Evolutionary conservation across 2,329 filamentous ascomycete species (phyloP), one percentile per base, ranked within the genome.

Genomic region (Trichophyton schoenleinii): DNA sequence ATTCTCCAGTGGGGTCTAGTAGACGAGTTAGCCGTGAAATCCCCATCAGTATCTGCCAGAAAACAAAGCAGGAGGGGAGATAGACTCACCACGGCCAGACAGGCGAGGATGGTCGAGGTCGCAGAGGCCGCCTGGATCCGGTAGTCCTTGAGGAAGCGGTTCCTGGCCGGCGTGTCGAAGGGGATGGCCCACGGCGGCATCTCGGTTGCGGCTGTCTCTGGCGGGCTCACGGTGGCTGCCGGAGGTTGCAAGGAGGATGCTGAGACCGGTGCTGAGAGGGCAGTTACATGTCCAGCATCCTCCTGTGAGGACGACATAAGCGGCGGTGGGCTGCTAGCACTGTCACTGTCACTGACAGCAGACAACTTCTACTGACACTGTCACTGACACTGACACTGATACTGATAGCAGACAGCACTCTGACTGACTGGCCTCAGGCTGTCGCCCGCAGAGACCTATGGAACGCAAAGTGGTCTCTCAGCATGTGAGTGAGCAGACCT

Each of bases 391-490:
- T 28, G 25, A 25, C 25, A 25, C 25, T 25, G 25, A 25, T 5
- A 25, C 25, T 25, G 25, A 28, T 28, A 28, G 25, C 25, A 28
- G 25, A 28, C 25, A 28, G 25, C 25, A 28, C 25, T 18, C 18
- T 18, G 18, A 28, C 22, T 13, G 46, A 11, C 38, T 36, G 59
- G 31, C 18, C 36, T 46, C 61, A 59, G 60, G 62, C 62, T 62
- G 65, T 69, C 73, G 73, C 74, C 73, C 74, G 74, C 72, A 73
- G 75, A 75, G 75, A 72, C 75, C 73, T 72, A 78, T 78, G 76
- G 76, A 78, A 79, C 75, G 77, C 77, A 77, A 77, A 77, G 72
- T 74, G 74, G 75, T 73, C 76, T 77, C 77, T 78, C 77, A 75
- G 63, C 67, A 63, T 68, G 67, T 69, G 75, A 77, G 76, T 70